Base-by-base conservation (phyloP, 495 filamentous ascomycete genomes). In the Aspergillus panamensis region DNA sequence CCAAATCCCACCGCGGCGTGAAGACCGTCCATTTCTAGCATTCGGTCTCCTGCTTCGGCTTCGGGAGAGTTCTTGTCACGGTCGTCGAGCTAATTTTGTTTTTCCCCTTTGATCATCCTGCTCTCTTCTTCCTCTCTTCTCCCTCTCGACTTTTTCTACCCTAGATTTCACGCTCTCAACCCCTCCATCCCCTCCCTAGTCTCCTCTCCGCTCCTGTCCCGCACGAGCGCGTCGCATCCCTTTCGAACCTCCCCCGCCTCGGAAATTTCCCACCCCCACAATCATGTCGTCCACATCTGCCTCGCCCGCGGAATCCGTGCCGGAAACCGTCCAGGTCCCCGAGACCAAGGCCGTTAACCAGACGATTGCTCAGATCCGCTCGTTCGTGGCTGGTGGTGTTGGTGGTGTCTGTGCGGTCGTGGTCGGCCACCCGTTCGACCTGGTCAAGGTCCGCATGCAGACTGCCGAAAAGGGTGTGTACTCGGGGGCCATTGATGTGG, bases 401-500 rank as follows among this genome's bases (percentile, higher is more conserved):
- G 94, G 94, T 58, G 95, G 95, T 66, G 78, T 97, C 31, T 97
- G 89, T 74, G 93, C 94, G 29, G 95, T 97, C 42, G 63, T 98
- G 19, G 86, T 93, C 60, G 94, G 94, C 42, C 95, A 97, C 74
- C 94, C 94, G 8, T 98, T 98, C 68, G 94, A 98, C 67, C 78
- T 98, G 59, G 93, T 97, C 66, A 98, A 98, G 75, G 94, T 98
- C 57, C 89, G 95, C 37, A 70, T 98, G 71, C 94, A 98, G 79
- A 98, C 94, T 1, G 91, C 94, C 16, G 91, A 96, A 74, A 89
- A 85, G 77, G 95, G 94, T 12, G 88, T 96, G 45, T 97, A 98
- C 73, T 85, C 78, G 12, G 85, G 88, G 32, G 94, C 95, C 8
- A 82, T 97, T 61, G 95, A 98, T 77, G 92, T 96, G 6, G 92